Evolutionary conservation across 768 basidiomycete species (phyloP).

Genomic region (Hortiboletus flavorubellus): DNA sequence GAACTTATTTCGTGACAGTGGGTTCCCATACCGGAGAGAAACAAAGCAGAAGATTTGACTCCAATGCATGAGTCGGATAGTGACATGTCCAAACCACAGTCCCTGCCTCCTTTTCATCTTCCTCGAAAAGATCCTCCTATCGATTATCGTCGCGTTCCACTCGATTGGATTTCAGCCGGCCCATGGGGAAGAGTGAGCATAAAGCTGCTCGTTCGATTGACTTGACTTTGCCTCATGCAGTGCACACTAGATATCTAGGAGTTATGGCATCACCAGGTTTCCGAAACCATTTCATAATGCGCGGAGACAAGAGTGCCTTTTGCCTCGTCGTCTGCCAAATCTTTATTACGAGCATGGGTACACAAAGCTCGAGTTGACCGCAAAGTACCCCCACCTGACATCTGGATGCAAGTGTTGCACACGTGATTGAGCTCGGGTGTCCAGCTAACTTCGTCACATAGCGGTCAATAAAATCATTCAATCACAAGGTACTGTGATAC

Average conservation of each 20-base stretch:
- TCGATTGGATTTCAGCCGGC: conserved; percentile 12
- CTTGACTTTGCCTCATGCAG: not conserved
- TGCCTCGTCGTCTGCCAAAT: conserved; percentile 21
- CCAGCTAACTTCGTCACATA: conserved; percentile 20
- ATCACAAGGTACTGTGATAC: conserved; percentile 36
- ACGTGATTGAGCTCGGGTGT: not conserved
- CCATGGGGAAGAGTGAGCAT: conserved; percentile 24
- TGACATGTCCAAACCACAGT: not conserved
- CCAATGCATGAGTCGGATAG: conserved; percentile 8
- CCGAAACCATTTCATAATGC: conserved; percentile 23
- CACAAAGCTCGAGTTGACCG: conserved; percentile 24
- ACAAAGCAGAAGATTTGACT: conserved; percentile 33
- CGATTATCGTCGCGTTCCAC: conserved; percentile 19
- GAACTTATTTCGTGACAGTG: conserved; percentile 17
- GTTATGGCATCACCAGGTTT: conserved; percentile 15
- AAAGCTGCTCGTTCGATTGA: not conserved
- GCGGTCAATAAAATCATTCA: conserved; percentile 56
- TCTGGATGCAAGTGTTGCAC: conserved; percentile 36
- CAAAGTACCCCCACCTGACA: conserved; percentile 41
- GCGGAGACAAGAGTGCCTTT: conserved; percentile 22
- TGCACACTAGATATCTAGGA: conserved; percentile 9
- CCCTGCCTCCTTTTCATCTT: conserved; percentile 6
- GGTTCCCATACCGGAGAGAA: conserved; percentile 23
- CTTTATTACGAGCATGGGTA: conserved; percentile 24
- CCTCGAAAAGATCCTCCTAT: conserved; percentile 17